Percentiles rank a stretch among this genome's conserved stretches.
phyloP scores from a whole-genome alignment of 2,329 filamentous ascomycete genomes.

The Penicillium sp. region DNA sequence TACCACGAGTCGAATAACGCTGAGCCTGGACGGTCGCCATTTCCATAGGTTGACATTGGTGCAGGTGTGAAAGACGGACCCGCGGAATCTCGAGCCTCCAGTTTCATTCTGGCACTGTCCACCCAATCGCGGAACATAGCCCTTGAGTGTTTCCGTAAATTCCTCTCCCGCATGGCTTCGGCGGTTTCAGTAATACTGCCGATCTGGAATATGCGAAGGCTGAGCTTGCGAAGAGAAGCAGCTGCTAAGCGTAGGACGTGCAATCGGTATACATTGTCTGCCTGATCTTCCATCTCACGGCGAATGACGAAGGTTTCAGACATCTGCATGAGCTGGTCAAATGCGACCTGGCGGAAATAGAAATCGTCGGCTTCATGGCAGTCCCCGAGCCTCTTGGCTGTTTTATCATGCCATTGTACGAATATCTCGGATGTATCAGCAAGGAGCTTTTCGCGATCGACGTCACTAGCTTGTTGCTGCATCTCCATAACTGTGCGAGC shows the following conservation, averaged over 20 bases:
- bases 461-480: constrained; percentile 39
- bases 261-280: constrained; percentile 46
- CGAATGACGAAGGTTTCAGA: constrained; percentile 33
- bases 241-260: constrained; percentile 48
- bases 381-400: constrained; percentile 35
- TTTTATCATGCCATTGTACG: constrained; percentile 43
- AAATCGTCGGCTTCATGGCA: constrained; percentile 38
- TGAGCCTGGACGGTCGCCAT: constrained; percentile 20
- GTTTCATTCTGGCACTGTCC: constrained; percentile 40
- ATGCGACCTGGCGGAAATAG: constrained; percentile 39
- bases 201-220: constrained; percentile 56
- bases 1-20: constrained; percentile 38
- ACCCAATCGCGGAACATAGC: constrained; percentile 56
- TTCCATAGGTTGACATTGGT: constrained; percentile 22
- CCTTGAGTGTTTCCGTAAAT: constrained; percentile 53
- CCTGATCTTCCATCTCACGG: constrained; percentile 43
- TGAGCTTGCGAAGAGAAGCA: constrained; percentile 53
- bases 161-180: constrained; percentile 51
- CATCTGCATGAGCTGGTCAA: constrained; percentile 39
- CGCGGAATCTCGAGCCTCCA: constrained; percentile 31
- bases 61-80: constrained; percentile 30
- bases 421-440: constrained; percentile 37
- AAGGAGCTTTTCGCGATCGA: constrained; percentile 36
- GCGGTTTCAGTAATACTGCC: constrained; percentile 51
- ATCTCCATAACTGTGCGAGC: constrained; percentile 33